Base-by-base conservation (phyloP, 371 early-diverging fungal genomes). In the Mucor racemosus region DNA sequence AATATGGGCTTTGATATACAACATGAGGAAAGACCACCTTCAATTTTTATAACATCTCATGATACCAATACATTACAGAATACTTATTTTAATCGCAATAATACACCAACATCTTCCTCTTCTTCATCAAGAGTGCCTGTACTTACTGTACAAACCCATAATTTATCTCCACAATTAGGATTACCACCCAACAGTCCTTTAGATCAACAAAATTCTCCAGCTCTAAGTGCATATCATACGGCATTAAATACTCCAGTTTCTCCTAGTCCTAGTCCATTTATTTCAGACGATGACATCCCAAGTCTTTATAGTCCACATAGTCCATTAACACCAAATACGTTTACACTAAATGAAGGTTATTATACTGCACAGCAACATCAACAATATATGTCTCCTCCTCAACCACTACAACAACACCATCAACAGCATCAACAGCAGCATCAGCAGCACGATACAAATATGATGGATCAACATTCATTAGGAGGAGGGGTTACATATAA, bases 191-290 rank as follows among this genome's bases (percentile, higher is more conserved):
- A 50, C 26, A 50, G 50, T 21, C 50, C 50, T 50, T 21, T 50
- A 50, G 50, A 50, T 50, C 50, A 50, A 21, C 50, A 50, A 48
- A 48, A 48, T 7, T 74, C 76, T 3, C 71, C 71, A 56, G 69
- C 76, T 33, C 39, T 75, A 26, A 73, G 73, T 57, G 70, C 70
- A 31, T 76, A 76, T 60, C 69, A 76, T 33, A 69, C 73, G 41
- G 76, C 76, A 61, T 39, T 76, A n/a, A 76, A 72, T 56, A 69
- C 73, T 21, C 76, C 76, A 7, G 68, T 76, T 9, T 69, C 76
- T 9, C 68, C 73, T 44, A 73, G 70, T 34, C 67, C 73, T 15
- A 73, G 70, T 26, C 73, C 67, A n/a, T 69, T 75, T 60, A 65
- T 67, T 11, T 44, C 72, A 10, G 75, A 75, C 56, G 75, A 75